Evolutionary conservation across 192 early-diverging fungal species (phyloP).

Genomic region (Podila epigama): DNA sequence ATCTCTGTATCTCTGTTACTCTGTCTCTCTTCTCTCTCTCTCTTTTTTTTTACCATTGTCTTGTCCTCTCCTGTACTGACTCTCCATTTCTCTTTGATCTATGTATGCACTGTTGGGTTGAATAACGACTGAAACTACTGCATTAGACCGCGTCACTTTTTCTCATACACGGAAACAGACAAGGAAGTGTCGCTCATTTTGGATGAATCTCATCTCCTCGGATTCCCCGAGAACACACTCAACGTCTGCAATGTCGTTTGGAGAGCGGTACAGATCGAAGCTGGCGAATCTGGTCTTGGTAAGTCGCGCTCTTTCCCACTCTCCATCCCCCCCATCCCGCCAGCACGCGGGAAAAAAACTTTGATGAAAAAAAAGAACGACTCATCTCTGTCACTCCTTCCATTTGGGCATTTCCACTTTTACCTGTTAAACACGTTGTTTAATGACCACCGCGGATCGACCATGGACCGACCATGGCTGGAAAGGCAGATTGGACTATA

Average conservation of each 20-base stretch:
- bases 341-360: neutral
- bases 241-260: constrained; percentile 42
- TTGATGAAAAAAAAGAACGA: neutral
- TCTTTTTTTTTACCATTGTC: too few relatives aligned
- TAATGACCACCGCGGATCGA: too few relatives aligned
- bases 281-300: constrained; percentile 49
- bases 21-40: too few relatives aligned
- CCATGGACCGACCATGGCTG: too few relatives aligned
- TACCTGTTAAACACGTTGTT: neutral
- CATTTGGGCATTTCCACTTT: neutral
- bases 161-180: constrained; percentile 45
- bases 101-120: neutral
- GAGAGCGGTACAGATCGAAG: constrained; percentile 42
- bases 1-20: too few relatives aligned
- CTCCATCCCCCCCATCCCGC: neutral
- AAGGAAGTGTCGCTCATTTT: constrained; percentile 44
- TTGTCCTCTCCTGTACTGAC: too few relatives aligned
- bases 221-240: constrained; percentile 37
- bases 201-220: constrained; percentile 36
- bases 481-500: neutral
- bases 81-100: neutral
- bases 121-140: neutral
- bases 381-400: neutral
- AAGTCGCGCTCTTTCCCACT: neutral
- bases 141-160: constrained; percentile 33